phyloP scores from a whole-genome alignment of 2,329 filamentous ascomycete genomes.

The Talaromyces sp. region DNA sequence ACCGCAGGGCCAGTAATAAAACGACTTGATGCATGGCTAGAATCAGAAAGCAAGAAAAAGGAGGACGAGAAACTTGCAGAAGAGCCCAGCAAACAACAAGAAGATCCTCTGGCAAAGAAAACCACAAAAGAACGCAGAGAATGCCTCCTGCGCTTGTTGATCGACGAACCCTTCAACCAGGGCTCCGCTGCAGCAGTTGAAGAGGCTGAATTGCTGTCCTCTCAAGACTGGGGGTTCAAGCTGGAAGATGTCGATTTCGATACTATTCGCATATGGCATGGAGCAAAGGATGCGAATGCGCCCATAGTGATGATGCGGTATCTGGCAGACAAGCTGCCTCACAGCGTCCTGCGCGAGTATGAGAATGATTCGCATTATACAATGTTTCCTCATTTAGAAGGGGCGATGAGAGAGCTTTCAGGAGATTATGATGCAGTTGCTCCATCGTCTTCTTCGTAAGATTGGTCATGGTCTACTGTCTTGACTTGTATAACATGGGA shows the following conservation, averaged over 20 bases:
- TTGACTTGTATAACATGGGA: neutral
- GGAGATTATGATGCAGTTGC: neutral
- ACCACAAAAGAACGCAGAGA: constrained; percentile 13
- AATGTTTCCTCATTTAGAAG: constrained; percentile 1
- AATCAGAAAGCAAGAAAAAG: constrained; percentile 8
- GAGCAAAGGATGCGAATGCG: constrained; percentile 22
- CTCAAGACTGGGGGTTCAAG: constrained; percentile 23
- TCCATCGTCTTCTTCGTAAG: neutral
- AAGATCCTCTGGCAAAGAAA: neutral
- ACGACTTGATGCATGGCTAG: constrained; percentile 21
- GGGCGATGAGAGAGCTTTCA: neutral
- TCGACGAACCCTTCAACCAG: constrained; percentile 23
- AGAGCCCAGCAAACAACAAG: neutral
- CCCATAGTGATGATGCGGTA: constrained; percentile 31
- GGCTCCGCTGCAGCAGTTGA: constrained; percentile 19
- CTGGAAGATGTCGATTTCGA: constrained; percentile 22
- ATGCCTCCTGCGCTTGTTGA: constrained; percentile 12
- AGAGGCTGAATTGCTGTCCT: constrained; percentile 22
- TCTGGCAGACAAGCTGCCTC: constrained; percentile 31
- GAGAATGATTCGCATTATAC: constrained; percentile 21
- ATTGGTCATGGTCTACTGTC: neutral
- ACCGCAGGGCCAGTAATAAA: constrained; percentile 14
- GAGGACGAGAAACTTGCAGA: constrained; percentile 6
- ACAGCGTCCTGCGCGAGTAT: constrained; percentile 28
- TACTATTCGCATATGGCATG: constrained; percentile 25